Evolutionary conservation across 495 filamentous ascomycete genomes (phyloP), one percentile per base, ranked within the genome.

Genomic region (Aspergillus sparsus): DNA sequence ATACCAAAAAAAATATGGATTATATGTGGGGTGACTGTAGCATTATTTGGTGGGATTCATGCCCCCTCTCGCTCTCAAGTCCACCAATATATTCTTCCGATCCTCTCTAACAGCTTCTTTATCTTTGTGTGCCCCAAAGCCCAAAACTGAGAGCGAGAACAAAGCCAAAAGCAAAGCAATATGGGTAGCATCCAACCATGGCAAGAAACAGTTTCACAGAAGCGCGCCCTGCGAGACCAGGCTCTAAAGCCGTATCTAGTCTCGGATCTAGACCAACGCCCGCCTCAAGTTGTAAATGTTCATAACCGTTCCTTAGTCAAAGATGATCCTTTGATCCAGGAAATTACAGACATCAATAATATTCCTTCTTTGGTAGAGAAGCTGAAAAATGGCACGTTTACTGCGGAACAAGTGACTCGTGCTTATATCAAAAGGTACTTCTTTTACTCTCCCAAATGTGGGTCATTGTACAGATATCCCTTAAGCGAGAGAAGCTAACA

Each of bases 381-480:
- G 13, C 63, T 82, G 6, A 63, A 64, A 32, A 70, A 66, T 11
- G 74, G 81, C 2, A 64, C 73, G 32, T 74, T 76, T 34, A 80
- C 60, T 7, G 81, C 81, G 1, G 71, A 76, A 51, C 65, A 69
- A 9, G 72, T 83, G 7, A 67, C 67, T 32, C 64, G 42, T 37
- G 76, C 78, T 33, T 84, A 82, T 64, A 82, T 84, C 45, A 69
- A 71, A 67, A 77, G 79, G 82, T 83, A 74, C 42, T 34, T 39
- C 42, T 9, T 16, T 12, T 35, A 36, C 35, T 15, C 27, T 39
- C 37, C 37, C 37, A 41, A 41, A 33, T 18, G 4, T 41, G 6
- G 18, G 13, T 3, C 11, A 33, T 44, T 5, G n/a, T 39, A 8
- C 5, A 49, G 6, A 35, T 13, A 5, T 13, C n/a, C 7, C n/a